Base-by-base conservation (phyloP, 192 early-diverging fungal species). In the Coemansia sp. region DNA sequence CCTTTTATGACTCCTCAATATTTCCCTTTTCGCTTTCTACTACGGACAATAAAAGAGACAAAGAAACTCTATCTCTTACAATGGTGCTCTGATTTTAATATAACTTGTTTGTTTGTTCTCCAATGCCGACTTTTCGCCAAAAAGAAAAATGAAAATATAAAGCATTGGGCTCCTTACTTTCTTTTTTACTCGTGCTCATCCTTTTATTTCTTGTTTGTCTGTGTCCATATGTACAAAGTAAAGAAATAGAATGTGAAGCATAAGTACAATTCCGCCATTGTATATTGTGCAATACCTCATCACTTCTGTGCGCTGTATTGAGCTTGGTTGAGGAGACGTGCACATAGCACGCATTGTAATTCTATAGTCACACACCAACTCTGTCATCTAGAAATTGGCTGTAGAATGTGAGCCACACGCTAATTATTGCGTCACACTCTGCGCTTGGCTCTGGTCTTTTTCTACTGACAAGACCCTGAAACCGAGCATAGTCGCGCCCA, bases 361-460 rank as follows among this genome's bases (percentile, higher is more conserved):
- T 13, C 22, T 42, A 62, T 32, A 39, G n/a, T 42, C 61, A 27
- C n/a, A 12, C 40, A 24, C 40, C 24, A 62, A 44, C 17, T 15
- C 8, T 9, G 40, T 13, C 22, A 27, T 41, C 38, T 31, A 48
- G 65, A 45, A 67, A 40, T 36, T 69, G 68, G 60, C n/a, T 5
- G 20, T 69, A 69, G 45, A 69, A 69, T 0, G 44, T 36, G 9
- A 50, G 10, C 68, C 68, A 69, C 4, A 69, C 58, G 2, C 32
- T 60, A 42, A 62, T 46, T 36, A 62, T 41, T 40, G 56, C 68
- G 20, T 40, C 45, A 15, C 44, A 69, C 1, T 62, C 68, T 13
- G 29, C 55, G 42, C 55, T 58, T n/a, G 55, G 5, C 27, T 58
- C 55, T 2, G 15, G 29, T 6, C 31, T 24, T 31, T 17, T 58